These are phyloP conservation scores for Mychonastes homosphaera DNA, from an alignment of 139 green algal genomes.

Conservation along the genomic window DNA sequence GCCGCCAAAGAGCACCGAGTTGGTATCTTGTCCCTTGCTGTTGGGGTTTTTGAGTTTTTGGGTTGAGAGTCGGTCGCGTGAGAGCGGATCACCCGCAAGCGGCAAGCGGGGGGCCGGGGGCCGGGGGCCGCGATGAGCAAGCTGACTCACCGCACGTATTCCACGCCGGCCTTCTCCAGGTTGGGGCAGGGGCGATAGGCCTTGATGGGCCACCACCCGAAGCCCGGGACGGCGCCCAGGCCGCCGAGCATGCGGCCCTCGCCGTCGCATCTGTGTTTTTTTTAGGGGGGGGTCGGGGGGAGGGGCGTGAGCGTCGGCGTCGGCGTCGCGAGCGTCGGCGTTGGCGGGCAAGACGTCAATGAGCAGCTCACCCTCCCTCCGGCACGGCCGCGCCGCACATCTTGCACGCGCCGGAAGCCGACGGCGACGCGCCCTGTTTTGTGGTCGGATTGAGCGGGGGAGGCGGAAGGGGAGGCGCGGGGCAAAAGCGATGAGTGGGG, in stretches of 20 bases:
- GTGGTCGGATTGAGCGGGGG: too few species aligned
- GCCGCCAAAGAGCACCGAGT: conserved; percentile 72
- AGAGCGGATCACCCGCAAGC: neutral
- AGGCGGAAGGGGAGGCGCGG: too few species aligned
- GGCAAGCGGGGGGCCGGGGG: neutral
- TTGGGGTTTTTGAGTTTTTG: neutral
- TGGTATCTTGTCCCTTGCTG: conserved; percentile 72
- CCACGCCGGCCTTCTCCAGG: conserved; percentile 36
- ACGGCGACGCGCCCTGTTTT: too few species aligned
- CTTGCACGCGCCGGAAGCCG: too few species aligned
- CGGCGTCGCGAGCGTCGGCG: too few species aligned
- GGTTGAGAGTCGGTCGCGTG: neutral
- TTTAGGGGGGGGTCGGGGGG: too few species aligned
- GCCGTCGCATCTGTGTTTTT: conserved; percentile 62
- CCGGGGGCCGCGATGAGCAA: neutral
- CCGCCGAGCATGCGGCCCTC: conserved; percentile 59
- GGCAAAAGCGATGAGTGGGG: too few species aligned
- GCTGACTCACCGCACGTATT: conserved; percentile 50
- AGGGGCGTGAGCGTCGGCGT: too few species aligned
- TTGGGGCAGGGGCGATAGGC: conserved; percentile 67
- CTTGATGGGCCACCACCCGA: conserved; percentile 84
- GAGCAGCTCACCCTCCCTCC: too few species aligned
- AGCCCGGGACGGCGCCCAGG: conserved; percentile 54
- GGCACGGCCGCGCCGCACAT: too few species aligned
- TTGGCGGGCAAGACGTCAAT: too few species aligned